Base-by-base conservation (phyloP, 2,329 filamentous ascomycete species). In the Fusarium nodosum region DNA sequence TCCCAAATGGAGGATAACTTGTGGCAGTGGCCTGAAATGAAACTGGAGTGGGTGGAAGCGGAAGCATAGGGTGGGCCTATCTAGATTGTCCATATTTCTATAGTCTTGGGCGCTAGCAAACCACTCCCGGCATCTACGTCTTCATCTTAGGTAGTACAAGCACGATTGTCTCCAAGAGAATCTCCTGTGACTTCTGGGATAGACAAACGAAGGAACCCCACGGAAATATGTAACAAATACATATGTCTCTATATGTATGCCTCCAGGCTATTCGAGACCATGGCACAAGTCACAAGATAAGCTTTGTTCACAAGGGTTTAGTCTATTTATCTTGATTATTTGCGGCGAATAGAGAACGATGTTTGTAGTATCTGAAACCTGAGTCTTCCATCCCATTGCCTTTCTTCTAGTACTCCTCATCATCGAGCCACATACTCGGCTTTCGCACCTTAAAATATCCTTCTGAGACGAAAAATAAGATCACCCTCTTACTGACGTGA, bases 1-100 rank as follows among this genome's bases (percentile, higher is more conserved):
- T 2, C 16, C 7, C 24, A 44, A 18, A 15, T 28, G 2, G 42
- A 67, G 16, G 36, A 67, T 2, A 26, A 56, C 30, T 50, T 60
- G 5, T 69, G 58, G 46, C 18, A 52, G 26, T 15, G 45, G 33
- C 47, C 41, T 0, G 18, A 51, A n/a, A 34, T 8, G 8, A n/a
- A 57, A 0, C 11, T 30, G 7, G 13, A 31, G 7, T 51, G 33
- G 56, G 31, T 51, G 12, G 13, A 54, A 30, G 33, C 26, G 22
- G 22, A 24, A 24, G 22, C 10, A n/a, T n/a, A 24, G 24, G 24
- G 5, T 24, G 6, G 24, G 24, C 6, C 24, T 24, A 24, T 24
- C 24, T 24, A 24, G 6, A 24, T 24, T 24, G 6, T 24, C 5
- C 24, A 24, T 6, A 24, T 24, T 24, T 24, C 24, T 24, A 24